Evolutionary conservation across 2,329 filamentous ascomycete species (phyloP).

Genomic region (Exophiala lecanii-corni): DNA sequence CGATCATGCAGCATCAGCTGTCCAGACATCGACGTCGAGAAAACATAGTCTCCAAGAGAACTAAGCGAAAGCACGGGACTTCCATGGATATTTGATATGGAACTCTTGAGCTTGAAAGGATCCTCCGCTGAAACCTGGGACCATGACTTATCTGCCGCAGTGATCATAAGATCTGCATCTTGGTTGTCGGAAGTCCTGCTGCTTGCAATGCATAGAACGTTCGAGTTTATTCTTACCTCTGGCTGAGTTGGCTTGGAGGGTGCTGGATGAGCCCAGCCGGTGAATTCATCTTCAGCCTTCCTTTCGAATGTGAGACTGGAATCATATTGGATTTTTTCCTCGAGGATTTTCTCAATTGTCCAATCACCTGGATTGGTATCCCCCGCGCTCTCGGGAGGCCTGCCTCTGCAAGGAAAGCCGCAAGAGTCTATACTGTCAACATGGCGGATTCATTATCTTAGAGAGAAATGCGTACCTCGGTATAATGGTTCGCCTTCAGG

Average conservation of each 20-base stretch:
- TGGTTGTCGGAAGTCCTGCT: conserved; percentile 8
- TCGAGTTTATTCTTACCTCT: conserved; percentile 18
- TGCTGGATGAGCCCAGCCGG: conserved; percentile 43
- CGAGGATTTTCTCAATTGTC: conserved; percentile 56
- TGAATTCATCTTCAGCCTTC: conserved; percentile 40
- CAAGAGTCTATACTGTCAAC: conserved; percentile 43
- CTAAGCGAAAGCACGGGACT: conserved; percentile 50
- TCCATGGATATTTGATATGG: conserved; percentile 18
- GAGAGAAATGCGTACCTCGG: conserved; percentile 24
- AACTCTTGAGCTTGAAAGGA: conserved; percentile 8
- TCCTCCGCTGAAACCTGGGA: conserved; percentile 5
- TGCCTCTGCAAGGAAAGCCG: conserved; percentile 55
- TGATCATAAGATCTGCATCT: conserved; percentile 14
- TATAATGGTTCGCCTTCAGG: conserved; percentile 39
- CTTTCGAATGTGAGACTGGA: conserved; percentile 53
- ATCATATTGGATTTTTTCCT: conserved; percentile 58
- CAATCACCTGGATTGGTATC: conserved; percentile 37
- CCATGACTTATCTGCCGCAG: conserved; percentile 22
- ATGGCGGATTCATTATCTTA: background rate
- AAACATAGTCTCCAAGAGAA: conserved; percentile 41
- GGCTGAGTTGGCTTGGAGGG: conserved; percentile 20
- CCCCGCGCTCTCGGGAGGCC: conserved; percentile 50
- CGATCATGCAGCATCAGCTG: conserved; percentile 47
- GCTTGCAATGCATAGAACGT: conserved; percentile 25
- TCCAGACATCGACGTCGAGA: conserved; percentile 58